Evolutionary conservation across 371 early-diverging fungal genomes (phyloP), one percentile per base, ranked within the genome.

Genomic region (Dichotomocladium elegans): DNA sequence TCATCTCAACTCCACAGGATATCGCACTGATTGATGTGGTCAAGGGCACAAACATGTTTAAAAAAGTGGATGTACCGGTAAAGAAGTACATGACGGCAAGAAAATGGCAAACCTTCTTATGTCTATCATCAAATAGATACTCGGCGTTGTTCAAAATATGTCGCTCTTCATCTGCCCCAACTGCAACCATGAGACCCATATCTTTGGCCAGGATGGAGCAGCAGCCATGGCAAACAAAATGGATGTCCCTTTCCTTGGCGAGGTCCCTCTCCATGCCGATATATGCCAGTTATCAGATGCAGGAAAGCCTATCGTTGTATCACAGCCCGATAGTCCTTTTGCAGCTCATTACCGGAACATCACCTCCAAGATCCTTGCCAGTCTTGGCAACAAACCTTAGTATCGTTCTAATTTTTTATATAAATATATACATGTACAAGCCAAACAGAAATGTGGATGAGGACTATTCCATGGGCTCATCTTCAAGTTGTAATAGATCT

Each of bases 121-220:
- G n/a, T n/a, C 25, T 30, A 8, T 44, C 21, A 12, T 28, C 15
- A 10, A 11, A 6, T 67, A 92, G 93, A 90, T 94, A 43, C 71
- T 95, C 3, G 95, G 95, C 11, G 55, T 93, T 33, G 86, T 95
- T 0, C 89, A 95, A 66, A 95, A 95, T 66, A 95, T 95, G 95
- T 83, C 87, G 26, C 64, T 81, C 4, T 92, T 86, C 53, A 66
- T 79, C n/a, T 95, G 95, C 59, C 85, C 92, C 9, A 85, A 88
- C 51, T 95, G 95, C 63, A 59, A 77, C 14, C 87, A 89, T 63
- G 74, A 81, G 60, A 77, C 85, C 0, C 86, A 90, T 57, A 83
- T 92, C 48, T 94, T 94, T 70, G 94, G 92, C 2, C 66, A 82
- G 29, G 77, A 85, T 30, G 87, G 86, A 29, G 88, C 81, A 24